Evolutionary conservation across 2,329 filamentous ascomycete genomes (phyloP), one percentile per base, ranked within the genome.

Genomic region (Talaromyces atroroseus): DNA sequence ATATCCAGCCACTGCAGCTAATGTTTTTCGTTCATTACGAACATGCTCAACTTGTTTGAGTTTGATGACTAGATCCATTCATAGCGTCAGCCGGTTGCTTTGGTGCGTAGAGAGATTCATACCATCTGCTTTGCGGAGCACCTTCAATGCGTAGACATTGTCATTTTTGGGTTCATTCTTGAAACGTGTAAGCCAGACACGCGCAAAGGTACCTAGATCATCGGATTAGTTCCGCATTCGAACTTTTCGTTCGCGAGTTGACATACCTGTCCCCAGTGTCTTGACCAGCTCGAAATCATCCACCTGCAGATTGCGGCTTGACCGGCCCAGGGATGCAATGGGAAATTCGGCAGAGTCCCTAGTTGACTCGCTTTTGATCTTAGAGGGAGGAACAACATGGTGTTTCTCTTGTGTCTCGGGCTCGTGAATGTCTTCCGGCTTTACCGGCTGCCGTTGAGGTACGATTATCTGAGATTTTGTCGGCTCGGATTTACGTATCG

Each of bases 11-110:
- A 86, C 83, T 38, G 80, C 80, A 34, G 80, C 79, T 20, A 87
- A 79, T 36, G 84, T 80, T 63, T 82, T 84, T 63, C 83, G 79
- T 73, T 87, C 84, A 71, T 86, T 86, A 61, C 82, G 80, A 49
- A 86, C 83, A 71, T 86, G 84, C 72, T 86, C 84, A 60, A 87
- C 82, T 65, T 87, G 84, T 75, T 87, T 86, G 64, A 86, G 72
- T 58, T 83, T 82, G 65, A 80, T 77, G 53, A 80, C 77, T 78
- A 58, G 5, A 23, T 42, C 6, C 16, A 52, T 40, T 20, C 32
- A 36, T 36, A 10, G 16, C 24, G 26, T 8, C 26, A 18, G 50
- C 12, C 40, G 20, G 20, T 21, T 8, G 11, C 7, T 11, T 40
- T 44, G 10, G 23, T 36, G 12, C 12, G 32, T 14, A 49, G 36